Evolutionary conservation across 1,284 basidiomycete genomes (phyloP).

Genomic region (Heterobasidion parviporum): DNA sequence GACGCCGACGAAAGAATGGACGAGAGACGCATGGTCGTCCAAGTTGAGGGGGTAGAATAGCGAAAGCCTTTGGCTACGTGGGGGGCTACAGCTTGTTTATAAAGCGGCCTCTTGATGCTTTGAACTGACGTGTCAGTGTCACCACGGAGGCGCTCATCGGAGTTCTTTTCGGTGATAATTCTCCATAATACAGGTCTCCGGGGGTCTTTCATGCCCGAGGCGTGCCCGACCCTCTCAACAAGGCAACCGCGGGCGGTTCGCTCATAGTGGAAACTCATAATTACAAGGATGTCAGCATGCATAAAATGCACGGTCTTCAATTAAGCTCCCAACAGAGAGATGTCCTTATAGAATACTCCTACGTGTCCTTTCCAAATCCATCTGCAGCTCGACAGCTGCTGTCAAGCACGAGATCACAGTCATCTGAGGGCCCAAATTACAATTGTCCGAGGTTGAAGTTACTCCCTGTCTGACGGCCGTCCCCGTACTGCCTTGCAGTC

Average conservation of each 20-base stretch:
- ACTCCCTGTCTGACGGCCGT: conserved; percentile 57
- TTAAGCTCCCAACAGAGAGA: not conserved
- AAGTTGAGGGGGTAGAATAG: conserved; percentile 8
- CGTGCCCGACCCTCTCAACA: not conserved
- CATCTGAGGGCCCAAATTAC: conserved; percentile 15
- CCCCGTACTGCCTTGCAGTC: conserved; percentile 44
- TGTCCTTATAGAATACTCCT: no score
- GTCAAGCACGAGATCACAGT: no score
- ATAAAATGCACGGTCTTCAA: no score
- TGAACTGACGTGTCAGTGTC: conserved; percentile 18
- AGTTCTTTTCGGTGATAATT: not conserved
- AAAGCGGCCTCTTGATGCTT: conserved; percentile 8
- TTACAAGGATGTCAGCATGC: no score
- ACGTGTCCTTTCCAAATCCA: no score
- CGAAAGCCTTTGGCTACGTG: not conserved
- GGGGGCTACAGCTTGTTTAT: not conserved
- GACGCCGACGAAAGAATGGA: conserved; percentile 41
- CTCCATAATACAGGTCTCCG: not conserved
- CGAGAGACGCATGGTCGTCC: conserved; percentile 52
- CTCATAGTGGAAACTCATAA: no score
- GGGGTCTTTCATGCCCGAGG: not conserved
- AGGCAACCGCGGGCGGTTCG: no score
- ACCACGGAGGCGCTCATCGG: not conserved
- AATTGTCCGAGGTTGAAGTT: conserved; percentile 55
- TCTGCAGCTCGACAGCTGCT: no score